Evolutionary conservation across 768 basidiomycete species (phyloP), one percentile per base, ranked within the genome.

Genomic region (Psilocybe cyanescens): DNA sequence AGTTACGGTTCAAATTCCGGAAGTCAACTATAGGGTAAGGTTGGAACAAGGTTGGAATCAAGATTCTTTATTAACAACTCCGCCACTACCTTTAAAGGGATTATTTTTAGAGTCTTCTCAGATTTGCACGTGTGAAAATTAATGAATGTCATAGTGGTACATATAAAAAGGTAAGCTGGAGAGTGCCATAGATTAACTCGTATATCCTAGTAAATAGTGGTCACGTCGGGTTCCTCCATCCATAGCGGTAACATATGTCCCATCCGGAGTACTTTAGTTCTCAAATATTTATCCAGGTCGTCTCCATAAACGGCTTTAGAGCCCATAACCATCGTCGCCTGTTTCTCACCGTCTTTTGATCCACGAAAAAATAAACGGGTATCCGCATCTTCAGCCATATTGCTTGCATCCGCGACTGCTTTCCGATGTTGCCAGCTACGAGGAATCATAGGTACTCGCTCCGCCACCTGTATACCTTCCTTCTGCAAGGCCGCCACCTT

Each of bases 221-320:
- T 44, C n/a, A 65, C 64, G 29, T 69, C 69, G 46, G 70, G 65
- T 63, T 78, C 76, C 28, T 79, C 78, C 71, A 80, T 71, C 79
- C 78, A 80, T 56, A 90, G 70, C 33, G 89, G 86, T 29, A 97
- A 78, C 79, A 97, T 88, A 72, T 99, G 97, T 11, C 97, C 97
- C 97, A 99, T 99, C 62, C 91, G 83, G 71, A 94, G 77, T n/a
- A 99, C 88, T 74, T 99, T 99, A 41, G 97, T 99, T 72, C 92
- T 85, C 68, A 99, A 75, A 73, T 99, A 99, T 76, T 91, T 94
- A 70, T 99, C 95, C 68, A 99, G 74, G 70, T 99, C 97, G 58
- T 86, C 86, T 1, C 95, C 93, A 57, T 88, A 78, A 8, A 90
- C 90, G 30, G 83, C 83, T 14, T 88, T 86, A 8, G 87, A 90